Conservation (phyloP, 345 rosid species). For the Salix brachista region DNA sequence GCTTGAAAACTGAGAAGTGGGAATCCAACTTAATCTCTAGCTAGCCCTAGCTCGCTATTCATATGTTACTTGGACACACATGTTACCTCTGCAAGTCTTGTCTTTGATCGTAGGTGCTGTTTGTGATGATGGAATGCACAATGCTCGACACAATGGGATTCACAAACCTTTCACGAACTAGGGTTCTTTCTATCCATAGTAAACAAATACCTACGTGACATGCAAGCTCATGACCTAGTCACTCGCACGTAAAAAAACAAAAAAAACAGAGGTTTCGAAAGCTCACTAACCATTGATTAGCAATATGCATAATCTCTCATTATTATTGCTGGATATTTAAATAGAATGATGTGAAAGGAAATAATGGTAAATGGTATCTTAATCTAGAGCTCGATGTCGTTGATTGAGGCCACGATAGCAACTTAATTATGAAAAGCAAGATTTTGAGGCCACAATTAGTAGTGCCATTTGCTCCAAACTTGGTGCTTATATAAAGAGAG, state of each 20-base stretch:
- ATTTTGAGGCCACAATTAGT: background rate
- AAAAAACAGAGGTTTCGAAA: background rate
- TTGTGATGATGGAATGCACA: constrained; percentile 13
- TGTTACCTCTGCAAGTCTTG: background rate
- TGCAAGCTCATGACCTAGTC: background rate
- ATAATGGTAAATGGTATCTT: background rate
- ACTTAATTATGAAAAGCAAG: constrained; percentile 1
- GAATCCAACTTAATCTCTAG: background rate
- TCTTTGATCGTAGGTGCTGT: background rate
- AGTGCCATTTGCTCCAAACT: constrained; percentile 25
- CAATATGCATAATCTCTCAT: background rate
- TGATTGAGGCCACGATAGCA: constrained; percentile 26
- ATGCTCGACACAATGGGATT: background rate
- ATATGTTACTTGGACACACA: no score
- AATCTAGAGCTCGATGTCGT: constrained; percentile 7
- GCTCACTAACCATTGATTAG: background rate
- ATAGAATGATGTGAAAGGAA: background rate
- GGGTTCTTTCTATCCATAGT: background rate
- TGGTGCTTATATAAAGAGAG: constrained; percentile 16
- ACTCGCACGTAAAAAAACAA: background rate
- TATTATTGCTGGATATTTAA: background rate
- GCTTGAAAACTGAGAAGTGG: background rate
- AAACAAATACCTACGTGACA: background rate
- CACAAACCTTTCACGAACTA: background rate
- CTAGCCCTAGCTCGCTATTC: background rate